Evolutionary conservation across 2,329 filamentous ascomycete genomes (phyloP).

Genomic region (Fusarium sp.): DNA sequence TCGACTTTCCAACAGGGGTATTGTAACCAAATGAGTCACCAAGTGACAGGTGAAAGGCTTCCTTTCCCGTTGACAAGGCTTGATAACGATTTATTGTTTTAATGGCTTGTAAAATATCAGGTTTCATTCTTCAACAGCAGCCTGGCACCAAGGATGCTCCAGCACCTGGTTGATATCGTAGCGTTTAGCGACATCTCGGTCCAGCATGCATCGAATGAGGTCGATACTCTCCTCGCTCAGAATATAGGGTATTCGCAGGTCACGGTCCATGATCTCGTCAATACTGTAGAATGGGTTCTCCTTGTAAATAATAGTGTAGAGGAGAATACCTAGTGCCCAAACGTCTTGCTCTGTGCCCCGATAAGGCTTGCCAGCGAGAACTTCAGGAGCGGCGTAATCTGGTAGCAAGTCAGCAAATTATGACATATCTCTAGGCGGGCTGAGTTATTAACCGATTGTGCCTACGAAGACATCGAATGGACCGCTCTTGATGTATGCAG

Average conservation of each 20-base stretch:
- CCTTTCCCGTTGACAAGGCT: conserved; percentile 3
- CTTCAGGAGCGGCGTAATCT: conserved; percentile 99
- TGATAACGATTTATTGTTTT: conserved; percentile 6
- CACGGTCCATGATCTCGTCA: conserved; percentile 98
- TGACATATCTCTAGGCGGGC: background rate
- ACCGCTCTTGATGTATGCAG: conserved; percentile 97
- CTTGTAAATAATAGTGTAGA: conserved; percentile 99
- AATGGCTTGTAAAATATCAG: background rate
- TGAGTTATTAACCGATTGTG: conserved; percentile 79
- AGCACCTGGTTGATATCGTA: conserved; percentile 89
- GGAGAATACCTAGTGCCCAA: conserved; percentile 94
- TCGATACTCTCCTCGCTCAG: conserved; percentile 94
- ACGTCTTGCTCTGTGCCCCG: conserved; percentile 97
- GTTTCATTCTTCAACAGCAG: conserved; percentile 8
- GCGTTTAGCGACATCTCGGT: conserved; percentile 83
- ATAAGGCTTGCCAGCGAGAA: conserved; percentile 90
- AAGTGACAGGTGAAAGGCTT: conserved; percentile 5
- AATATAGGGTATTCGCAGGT: conserved; percentile 86
- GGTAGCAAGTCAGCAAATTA: conserved; percentile 8
- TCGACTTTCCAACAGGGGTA: conserved; percentile 32
- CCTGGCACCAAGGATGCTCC: conserved; percentile 81
- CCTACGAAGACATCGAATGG: conserved; percentile 99
- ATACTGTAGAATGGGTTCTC: conserved; percentile 99
- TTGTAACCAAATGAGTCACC: conserved; percentile 34
- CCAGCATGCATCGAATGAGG: conserved; percentile 88